phyloP scores from a whole-genome alignment of 2,329 filamentous ascomycete genomes.

The Pseudogymnoascus destructans region DNA sequence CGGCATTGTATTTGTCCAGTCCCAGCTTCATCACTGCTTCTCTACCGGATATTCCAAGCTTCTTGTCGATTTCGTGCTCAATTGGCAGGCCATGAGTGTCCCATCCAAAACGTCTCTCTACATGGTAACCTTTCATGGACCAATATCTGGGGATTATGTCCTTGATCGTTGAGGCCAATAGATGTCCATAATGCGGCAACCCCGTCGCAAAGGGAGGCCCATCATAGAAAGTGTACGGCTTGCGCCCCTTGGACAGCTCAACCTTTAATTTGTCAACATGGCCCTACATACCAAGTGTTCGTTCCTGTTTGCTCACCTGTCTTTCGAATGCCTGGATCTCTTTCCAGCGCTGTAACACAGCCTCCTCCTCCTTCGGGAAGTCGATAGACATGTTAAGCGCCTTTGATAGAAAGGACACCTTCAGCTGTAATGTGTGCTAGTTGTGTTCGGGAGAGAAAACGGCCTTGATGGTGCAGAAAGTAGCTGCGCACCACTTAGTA shows the following conservation, averaged over 20 bases:
- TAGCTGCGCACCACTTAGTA: not conserved
- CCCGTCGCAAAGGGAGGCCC: slow-evolving; percentile 69
- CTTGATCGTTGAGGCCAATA: slow-evolving; percentile 84
- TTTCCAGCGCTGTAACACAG: slow-evolving; percentile 72
- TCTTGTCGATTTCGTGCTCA: slow-evolving; percentile 96
- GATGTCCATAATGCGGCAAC: slow-evolving; percentile 52
- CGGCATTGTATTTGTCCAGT: slow-evolving; percentile 77
- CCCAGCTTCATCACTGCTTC: slow-evolving; percentile 79
- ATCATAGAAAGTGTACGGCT: slow-evolving; percentile 91
- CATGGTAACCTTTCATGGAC: slow-evolving; percentile 92
- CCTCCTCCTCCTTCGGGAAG: slow-evolving; percentile 86
- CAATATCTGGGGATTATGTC: slow-evolving; percentile 94
- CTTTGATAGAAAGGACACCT: not conserved
- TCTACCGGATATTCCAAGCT: slow-evolving; percentile 75
- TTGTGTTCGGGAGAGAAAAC: not conserved
- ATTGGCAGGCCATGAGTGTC: slow-evolving; percentile 86
- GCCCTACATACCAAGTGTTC: not conserved
- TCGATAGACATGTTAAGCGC: slow-evolving; percentile 59
- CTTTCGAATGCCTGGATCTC: slow-evolving; percentile 84
- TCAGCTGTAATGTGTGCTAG: not conserved
- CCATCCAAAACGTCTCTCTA: slow-evolving; percentile 89
- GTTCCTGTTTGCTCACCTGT: slow-evolving; percentile 40
- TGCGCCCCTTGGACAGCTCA: slow-evolving; percentile 69
- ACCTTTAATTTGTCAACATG: slow-evolving; percentile 30
- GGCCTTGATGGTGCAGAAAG: not conserved